Base-by-base conservation (phyloP, 345 rosid genomes). In the Melaleuca alternifolia region DNA sequence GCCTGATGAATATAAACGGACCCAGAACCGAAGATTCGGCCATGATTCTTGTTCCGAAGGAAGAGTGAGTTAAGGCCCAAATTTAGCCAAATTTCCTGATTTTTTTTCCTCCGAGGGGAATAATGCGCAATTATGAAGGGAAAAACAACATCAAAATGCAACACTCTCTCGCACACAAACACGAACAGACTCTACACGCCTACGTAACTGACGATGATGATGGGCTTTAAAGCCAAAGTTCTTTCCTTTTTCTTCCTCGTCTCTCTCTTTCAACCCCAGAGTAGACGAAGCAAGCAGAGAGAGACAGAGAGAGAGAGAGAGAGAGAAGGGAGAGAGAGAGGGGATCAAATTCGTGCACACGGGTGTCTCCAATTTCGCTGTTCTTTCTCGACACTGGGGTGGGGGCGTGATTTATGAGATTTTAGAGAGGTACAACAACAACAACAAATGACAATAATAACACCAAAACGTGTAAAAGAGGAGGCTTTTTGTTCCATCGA, bases 31-130 rank as follows among this genome's bases (percentile, higher is more conserved):
- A 84, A 90, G 89, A 88, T 56, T 53, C 62, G 30, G 88, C 90
- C 92, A 90, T 89, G 92, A 91, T 89, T 91, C 87, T 61, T 71
- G 81, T 71, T 37, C 48, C 11, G 12, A 48, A 7, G 51, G 87
- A 87, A 14, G 91, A 89, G 92, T 14, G 88, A 91, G 92, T 91
- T 84, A 89, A 88, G 90, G 92, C 91, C 51, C 71, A 87, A 84
- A 84, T 85, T 88, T 61, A 37, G 48, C 81, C 81, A 20, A 41
- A 54, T 33, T 16, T 23, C 77, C 48, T 46, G 53, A 26, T 83
- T 53, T 51, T 82, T 51, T 83, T 71, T 37, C 48, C 48, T 37
- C 81, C 48, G 24, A 37, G n/a, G 2, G 48, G 46, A 71, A 0
- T 71, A 37, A 71, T 37, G 48, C 48, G 81, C 48, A 71, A 71